Evolutionary conservation across 140 eudicot genomes (phyloP), one percentile per base, ranked within the genome.

Genomic region (Bidens hawaiensis): DNA sequence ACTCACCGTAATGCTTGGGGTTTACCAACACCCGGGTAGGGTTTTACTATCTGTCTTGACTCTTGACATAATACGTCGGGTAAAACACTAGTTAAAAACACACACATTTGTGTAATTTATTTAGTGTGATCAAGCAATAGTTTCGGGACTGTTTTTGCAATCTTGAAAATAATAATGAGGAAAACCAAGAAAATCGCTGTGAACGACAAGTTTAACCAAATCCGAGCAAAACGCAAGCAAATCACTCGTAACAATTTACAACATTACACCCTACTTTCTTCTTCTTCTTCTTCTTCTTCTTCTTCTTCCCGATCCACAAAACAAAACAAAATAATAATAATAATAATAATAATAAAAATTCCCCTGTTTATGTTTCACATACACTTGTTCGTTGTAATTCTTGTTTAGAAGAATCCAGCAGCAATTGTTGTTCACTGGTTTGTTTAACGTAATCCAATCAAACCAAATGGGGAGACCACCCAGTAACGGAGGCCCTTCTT

Each of bases 401-500:
- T 14, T 36, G 34, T 45, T 33, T 33, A 19, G 36, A 33, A 38
- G n/a, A n/a, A 17, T 27, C 13, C 47, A 54, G n/a, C 15, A 12
- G 26, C 54, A 13, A 16, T 60, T 31, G 41, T 22, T 56, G 19
- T 43, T 72, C 53, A 15, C 22, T 9, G 59, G 10, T 41, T 63
- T 62, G n/a, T 41, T 63, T 62, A 71, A 46, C 71, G 31, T 71
- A 62, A 50, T 17, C 36, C 64, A 40, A 41, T 54, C 50, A 56
- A 40, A 41, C 43, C 50, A 56, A 73, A 91, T 93, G 99, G 99
- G 99, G 15, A 83, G 99, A 60, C 99, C 93, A 18, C 96, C 99
- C n/a, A 88, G 95, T 67, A 83, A 88, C 61, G 99, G 99, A 46
- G 89, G 80, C 57, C 99, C 99, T 18, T 67, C 96, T 6, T 93